These are phyloP conservation scores for Vitellaria paradoxa DNA, from an alignment of 179 eudicot species.

Conservation along the genomic window DNA sequence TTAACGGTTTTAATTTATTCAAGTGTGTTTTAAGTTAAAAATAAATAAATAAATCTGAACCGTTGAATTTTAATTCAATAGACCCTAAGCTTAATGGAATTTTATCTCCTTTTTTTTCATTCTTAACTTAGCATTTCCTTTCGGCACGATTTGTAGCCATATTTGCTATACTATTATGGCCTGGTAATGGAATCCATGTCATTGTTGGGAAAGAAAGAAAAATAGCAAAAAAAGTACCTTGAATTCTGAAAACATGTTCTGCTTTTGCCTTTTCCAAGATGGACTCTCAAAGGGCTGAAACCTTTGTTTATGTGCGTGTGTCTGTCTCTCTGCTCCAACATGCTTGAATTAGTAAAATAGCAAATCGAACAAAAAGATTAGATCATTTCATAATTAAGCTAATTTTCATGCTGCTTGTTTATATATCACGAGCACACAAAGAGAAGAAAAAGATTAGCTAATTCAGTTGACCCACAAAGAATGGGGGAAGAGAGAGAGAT, in stretches of 20 bases:
- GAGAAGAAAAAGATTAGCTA: neutral
- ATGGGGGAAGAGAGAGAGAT: neutral
- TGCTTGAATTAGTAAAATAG: neutral
- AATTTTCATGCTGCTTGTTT: neutral
- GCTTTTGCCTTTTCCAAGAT: neutral
- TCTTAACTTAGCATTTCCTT: neutral
- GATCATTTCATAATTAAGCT: slow-evolving; percentile 1
- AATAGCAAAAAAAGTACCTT: neutral
- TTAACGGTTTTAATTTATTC: no score
- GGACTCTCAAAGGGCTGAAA: neutral
- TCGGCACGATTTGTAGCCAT: neutral
- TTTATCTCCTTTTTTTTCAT: no score
- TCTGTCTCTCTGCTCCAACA: neutral
- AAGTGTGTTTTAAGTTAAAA: no score
- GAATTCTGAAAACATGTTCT: neutral
- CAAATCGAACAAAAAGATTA: neutral
- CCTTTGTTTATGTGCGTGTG: neutral
- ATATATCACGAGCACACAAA: neutral
- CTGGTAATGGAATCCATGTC: neutral
- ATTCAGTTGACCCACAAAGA: neutral
- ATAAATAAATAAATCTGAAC: no score
- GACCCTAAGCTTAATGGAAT: no score
- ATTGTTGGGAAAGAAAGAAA: neutral
- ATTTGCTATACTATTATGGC: neutral
- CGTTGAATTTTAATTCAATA: no score